Evolutionary conservation across 441 rosid genomes (phyloP), one percentile per base, ranked within the genome.

Genomic region (Brassica balearica): DNA sequence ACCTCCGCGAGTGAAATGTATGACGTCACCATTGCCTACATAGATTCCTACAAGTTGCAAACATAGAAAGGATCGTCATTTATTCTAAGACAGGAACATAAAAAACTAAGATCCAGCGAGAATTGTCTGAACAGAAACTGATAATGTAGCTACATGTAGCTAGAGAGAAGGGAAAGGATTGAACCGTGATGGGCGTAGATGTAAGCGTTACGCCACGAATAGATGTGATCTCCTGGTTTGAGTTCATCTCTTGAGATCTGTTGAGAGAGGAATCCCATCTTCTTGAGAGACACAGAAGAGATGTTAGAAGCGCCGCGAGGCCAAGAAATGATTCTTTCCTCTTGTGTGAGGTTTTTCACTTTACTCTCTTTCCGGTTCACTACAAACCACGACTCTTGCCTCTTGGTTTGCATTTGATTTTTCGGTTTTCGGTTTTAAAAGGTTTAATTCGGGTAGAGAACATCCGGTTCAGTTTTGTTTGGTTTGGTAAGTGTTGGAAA

Each of bases 1-100:
- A 60, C 82, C 89, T 53, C 85, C 91, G 7, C 91, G 83, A 34
- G 98, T 94, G 87, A 90, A 92, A 77, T 92, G 98, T 55, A 92
- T 86, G 66, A 94, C 98, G 76, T 80, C 80, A 41, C 84, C 91
- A 9, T 88, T 7, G 5, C 66, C 97, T 7, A 85, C 55, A 77
- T 88, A 91, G 63, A 94, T 91, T 25, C 97, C 98, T 93, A 71
- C n/a, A n/a, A 46, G 43, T 77, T 8, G 29, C 51, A 66, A 10
- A 60, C 64, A 43, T 38, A 71, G 46, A 11, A 32, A 34, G 25
- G 59, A 2, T 59, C 19, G 23, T n/a, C 5, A 5, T 29, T 36
- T 36, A 36, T 36, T 32, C 36, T 32, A 32, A 5, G 36, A 32
- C 36, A 36, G 41, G 41, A 38, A 38, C 46, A 38, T 3, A 8